Conservation (phyloP, 495 filamentous ascomycete genomes). For the Aspergillus sparsus region DNA sequence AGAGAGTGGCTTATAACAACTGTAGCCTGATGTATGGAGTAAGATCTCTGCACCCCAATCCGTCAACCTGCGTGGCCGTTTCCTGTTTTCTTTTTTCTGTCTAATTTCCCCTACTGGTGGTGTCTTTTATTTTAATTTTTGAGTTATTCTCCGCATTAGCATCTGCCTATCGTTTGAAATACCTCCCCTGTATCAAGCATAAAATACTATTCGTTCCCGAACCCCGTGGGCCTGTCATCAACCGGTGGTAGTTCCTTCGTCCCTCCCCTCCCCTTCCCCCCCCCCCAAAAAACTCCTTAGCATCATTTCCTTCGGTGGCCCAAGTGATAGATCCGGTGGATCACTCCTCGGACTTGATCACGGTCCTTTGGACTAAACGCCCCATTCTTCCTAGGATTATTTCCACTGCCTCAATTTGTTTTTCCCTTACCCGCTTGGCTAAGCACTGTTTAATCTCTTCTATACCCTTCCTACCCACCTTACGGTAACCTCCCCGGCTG, state of each 20-base stretch:
- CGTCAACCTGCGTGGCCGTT: conserved; percentile 23
- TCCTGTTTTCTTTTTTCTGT: conserved; percentile 17
- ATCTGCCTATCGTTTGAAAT: conserved; percentile 26
- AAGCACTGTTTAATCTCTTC: conserved; percentile 32
- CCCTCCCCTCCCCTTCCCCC: conserved; percentile 15
- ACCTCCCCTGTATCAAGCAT: conserved; percentile 21
- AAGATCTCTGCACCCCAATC: conserved; percentile 21
- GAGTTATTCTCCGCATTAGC: conserved; percentile 26
- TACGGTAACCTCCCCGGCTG: conserved; percentile 21
- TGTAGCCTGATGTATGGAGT: conserved; percentile 17
- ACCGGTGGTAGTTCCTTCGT: conserved; percentile 15
- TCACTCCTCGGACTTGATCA: conserved; percentile 24
- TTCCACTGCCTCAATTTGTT: conserved; percentile 27
- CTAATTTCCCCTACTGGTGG: conserved; percentile 15
- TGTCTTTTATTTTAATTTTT: conserved; percentile 19
- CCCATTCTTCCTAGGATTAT: conserved; percentile 21
- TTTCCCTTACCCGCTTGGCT: conserved; percentile 27
- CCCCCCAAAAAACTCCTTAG: conserved; percentile 15
- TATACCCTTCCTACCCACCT: conserved; percentile 25
- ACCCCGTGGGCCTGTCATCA: conserved; percentile 17
- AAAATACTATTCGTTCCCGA: conserved; percentile 20
- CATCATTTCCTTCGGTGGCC: conserved; percentile 22
- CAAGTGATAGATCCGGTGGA: conserved; percentile 29
- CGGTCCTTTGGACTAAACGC: conserved; percentile 20
- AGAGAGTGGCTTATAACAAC: conserved; percentile 6